Evolutionary conservation across 2,329 filamentous ascomycete genomes (phyloP).

Genomic region (Rhinocladiella mackenziei): DNA sequence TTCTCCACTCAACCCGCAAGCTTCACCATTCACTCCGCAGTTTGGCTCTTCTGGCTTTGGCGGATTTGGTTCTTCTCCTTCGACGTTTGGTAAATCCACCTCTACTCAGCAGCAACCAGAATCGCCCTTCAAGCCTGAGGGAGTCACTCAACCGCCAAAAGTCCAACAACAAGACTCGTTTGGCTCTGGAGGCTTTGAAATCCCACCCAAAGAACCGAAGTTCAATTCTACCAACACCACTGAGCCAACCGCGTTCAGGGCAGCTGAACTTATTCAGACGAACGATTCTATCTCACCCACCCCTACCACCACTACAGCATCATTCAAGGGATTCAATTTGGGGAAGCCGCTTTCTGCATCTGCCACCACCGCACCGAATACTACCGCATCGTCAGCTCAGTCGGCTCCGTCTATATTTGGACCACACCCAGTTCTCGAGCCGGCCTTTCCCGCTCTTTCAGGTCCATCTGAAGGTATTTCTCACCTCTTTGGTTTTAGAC

Average conservation of each 20-base stretch:
- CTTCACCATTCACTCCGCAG: conserved; percentile 17
- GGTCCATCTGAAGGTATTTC: conserved; percentile 7
- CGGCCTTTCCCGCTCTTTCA: conserved; percentile 1
- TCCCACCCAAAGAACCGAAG: neutral
- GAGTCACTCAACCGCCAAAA: neutral
- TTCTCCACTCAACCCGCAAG: conserved; percentile 18
- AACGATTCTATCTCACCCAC: neutral
- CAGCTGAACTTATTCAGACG: neutral
- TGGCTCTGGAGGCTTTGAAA: conserved; percentile 1
- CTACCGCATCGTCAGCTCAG: neutral
- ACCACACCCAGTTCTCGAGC: neutral
- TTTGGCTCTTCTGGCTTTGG: conserved; percentile 10
- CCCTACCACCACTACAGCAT: neutral
- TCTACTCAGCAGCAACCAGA: conserved; percentile 1
- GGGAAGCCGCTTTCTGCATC: conserved; percentile 1
- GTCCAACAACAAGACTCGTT: neutral
- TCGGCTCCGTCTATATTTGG: conserved; percentile 5
- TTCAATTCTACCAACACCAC: neutral
- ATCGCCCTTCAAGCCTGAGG: conserved; percentile 2
- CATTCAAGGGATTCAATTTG: conserved; percentile 9
- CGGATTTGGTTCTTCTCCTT: conserved; percentile 1
- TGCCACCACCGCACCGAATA: neutral
- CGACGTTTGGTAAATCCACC: conserved; percentile 9
- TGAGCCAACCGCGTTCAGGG: neutral
- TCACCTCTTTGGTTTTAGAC: neutral